Evolutionary conservation across 1,139 yeast species (phyloP).

Genomic region (Citeromyces siamensis): DNA sequence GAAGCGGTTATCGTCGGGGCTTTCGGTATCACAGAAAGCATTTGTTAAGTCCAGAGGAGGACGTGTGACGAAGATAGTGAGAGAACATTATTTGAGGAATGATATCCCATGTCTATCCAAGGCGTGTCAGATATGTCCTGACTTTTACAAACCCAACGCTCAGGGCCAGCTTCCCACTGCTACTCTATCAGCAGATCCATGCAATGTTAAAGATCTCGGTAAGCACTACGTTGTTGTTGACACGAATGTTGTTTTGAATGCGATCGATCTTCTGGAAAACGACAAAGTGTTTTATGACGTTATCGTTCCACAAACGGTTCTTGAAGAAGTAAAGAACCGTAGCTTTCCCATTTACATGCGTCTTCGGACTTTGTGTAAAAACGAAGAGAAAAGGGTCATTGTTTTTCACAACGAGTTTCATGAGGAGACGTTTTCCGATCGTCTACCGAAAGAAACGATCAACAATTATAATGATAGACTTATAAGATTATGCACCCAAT

Average conservation of each 20-base stretch:
- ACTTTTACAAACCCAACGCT: slow-evolving; percentile 40
- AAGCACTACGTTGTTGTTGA: slow-evolving; percentile 77
- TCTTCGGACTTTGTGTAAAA: slow-evolving; percentile 62
- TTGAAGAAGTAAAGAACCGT: slow-evolving; percentile 85
- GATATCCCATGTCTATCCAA: slow-evolving; percentile 88
- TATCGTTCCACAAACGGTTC: slow-evolving; percentile 83
- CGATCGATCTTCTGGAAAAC: slow-evolving; percentile 82
- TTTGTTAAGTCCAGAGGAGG: slow-evolving; percentile 88
- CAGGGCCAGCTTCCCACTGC: slow-evolving; percentile 38
- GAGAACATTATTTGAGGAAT: slow-evolving; percentile 86
- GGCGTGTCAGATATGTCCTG: slow-evolving; percentile 52
- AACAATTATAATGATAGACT: slow-evolving; percentile 93
- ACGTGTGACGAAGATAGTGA: slow-evolving; percentile 78
- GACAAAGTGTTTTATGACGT: slow-evolving; percentile 75
- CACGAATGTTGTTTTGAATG: slow-evolving; percentile 79
- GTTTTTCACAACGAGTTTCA: slow-evolving; percentile 92
- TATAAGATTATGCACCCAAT: slow-evolving; percentile 60
- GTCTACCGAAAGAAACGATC: slow-evolving; percentile 58
- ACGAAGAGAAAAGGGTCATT: slow-evolving; percentile 73
- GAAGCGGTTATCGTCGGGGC: slow-evolving; percentile 40
- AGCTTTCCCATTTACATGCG: slow-evolving; percentile 85
- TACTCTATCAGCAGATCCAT: slow-evolving; percentile 37
- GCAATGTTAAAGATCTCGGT: slow-evolving; percentile 28
- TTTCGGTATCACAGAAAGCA: slow-evolving; percentile 77
- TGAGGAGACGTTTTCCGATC: slow-evolving; percentile 52